phyloP scores from a whole-genome alignment of 495 filamentous ascomycete species.

The Penicillium taxi region DNA sequence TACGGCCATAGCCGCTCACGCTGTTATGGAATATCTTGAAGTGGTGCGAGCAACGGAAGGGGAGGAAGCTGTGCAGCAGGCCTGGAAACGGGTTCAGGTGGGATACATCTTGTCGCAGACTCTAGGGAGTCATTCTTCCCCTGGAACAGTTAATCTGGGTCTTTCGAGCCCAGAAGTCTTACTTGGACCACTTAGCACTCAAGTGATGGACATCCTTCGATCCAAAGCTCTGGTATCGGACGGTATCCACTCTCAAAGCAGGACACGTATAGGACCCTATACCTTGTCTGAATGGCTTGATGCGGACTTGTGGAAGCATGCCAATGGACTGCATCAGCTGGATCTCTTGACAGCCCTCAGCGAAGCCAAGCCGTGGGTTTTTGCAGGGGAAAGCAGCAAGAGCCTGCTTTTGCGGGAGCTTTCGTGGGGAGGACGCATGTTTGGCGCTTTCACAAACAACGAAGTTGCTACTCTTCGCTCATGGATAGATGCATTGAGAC shows the following conservation, averaged over 20 bases:
- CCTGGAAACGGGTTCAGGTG: slow-evolving; percentile 42
- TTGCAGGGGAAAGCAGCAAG: slow-evolving; percentile 24
- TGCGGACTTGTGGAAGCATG: slow-evolving; percentile 12
- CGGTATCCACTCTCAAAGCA: slow-evolving; percentile 28
- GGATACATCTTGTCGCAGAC: slow-evolving; percentile 32
- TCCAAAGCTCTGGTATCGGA: slow-evolving; percentile 23
- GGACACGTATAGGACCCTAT: slow-evolving; percentile 23
- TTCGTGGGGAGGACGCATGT: slow-evolving; percentile 41
- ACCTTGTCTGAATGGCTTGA: slow-evolving; percentile 32
- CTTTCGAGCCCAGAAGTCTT: neutral
- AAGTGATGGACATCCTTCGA: slow-evolving; percentile 21
- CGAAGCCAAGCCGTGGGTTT: slow-evolving; percentile 29
- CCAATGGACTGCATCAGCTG: no score
- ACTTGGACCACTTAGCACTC: slow-evolving; percentile 1
- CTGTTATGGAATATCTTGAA: slow-evolving; percentile 31
- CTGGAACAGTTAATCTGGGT: no score
- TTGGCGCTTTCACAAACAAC: slow-evolving; percentile 38
- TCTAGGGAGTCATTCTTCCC: neutral
- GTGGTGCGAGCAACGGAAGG: slow-evolving; percentile 17
- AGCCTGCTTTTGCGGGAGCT: slow-evolving; percentile 34
- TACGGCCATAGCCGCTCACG: slow-evolving; percentile 37
- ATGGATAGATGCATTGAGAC: slow-evolving; percentile 32
- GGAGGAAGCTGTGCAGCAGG: slow-evolving; percentile 17
- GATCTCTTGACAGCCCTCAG: slow-evolving; percentile 20
- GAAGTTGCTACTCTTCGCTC: slow-evolving; percentile 27